Base-by-base conservation (phyloP, 176 grass and related monocot species). In the Otatea glauca region DNA sequence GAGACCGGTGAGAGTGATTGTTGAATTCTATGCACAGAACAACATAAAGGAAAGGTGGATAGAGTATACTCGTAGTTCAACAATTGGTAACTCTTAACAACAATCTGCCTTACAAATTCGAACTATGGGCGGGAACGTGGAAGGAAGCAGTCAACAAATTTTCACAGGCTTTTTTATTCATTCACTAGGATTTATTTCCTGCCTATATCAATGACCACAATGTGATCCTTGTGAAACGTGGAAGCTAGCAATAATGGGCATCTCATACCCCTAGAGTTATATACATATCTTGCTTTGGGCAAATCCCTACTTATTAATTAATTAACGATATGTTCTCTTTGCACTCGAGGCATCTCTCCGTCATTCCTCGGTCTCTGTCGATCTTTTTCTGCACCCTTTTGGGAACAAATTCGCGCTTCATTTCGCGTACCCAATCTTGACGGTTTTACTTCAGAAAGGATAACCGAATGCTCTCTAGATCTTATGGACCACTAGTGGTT, bases 261-360 rank as follows among this genome's bases (percentile, higher is more conserved):
- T 90, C 84, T 65, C 7, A 61, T 87, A 79, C 74, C 74, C 59
- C 75, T 62, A 24, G 6, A 42, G 20, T 67, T 56, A 51, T 56
- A 51, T 68, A 48, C 72, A 81, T 81, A 70, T 81, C 56, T 76
- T 53, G 42, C 68, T 81, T 51, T 17, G 42, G 42, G 39, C 32
- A 85, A 81, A 81, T 70, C 76, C 29, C 21, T 4, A 0, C 29
- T 64, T 42, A 65, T 53, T 42, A 65, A 65, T 75, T 53, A 84
- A 61, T 73, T 41, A 56, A 47, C 24, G 45, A 27, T 62, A 39
- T 32, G 6, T 58, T 50, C 18, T 72, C 41, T 39, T 76, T 54
- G 77, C 35, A 45, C 79, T 39, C 0, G 1, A 6, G 29, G 38
- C 56, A 83, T 83, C 42, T 76, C 12, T 13, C 63, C 15, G 5